A percentile compares a stretch with the other conserved stretches of the same genome.
phyloP scores from a whole-genome alignment of 176 grass and related monocot genomes.

The Miscanthus lutarioriparius region DNA sequence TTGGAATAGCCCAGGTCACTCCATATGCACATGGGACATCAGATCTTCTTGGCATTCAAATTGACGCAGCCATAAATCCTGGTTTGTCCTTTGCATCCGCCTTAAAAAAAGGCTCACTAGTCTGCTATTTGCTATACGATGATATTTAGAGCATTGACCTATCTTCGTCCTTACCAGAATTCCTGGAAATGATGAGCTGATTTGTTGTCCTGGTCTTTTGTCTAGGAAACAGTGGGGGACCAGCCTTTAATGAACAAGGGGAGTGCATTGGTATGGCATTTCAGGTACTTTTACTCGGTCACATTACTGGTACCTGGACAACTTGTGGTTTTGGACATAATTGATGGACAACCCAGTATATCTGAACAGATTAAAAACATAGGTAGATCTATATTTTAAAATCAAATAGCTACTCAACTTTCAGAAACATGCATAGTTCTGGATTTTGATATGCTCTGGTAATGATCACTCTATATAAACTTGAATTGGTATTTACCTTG shows the following conservation, averaged over 20 bases:
- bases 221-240: conserved; percentile 96
- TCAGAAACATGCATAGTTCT: conserved; percentile 6
- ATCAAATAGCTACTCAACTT: neutral
- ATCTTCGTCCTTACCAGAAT: conserved; percentile 1
- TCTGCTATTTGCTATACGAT: neutral
- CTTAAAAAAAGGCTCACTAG: neutral
- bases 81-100: conserved; percentile 49
- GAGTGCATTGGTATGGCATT: conserved; percentile 99
- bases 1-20: conserved; percentile 82
- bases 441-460: neutral
- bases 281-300: conserved; percentile 73
- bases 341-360: neutral
- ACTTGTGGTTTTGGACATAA: conserved; percentile 15
- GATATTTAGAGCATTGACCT: conserved; percentile 15
- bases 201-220: conserved; percentile 29
- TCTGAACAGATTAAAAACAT: neutral
- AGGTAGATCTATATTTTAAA: neutral
- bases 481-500: conserved; percentile 15
- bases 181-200: conserved; percentile 2
- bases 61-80: conserved; percentile 96
- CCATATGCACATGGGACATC: conserved; percentile 94
- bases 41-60: conserved; percentile 98
- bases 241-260: conserved; percentile 96
- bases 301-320: neutral
- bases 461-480: neutral